Evolutionary conservation across 345 rosid genomes (phyloP), one percentile per base, ranked within the genome.

Genomic region (Boechera retrofracta): DNA sequence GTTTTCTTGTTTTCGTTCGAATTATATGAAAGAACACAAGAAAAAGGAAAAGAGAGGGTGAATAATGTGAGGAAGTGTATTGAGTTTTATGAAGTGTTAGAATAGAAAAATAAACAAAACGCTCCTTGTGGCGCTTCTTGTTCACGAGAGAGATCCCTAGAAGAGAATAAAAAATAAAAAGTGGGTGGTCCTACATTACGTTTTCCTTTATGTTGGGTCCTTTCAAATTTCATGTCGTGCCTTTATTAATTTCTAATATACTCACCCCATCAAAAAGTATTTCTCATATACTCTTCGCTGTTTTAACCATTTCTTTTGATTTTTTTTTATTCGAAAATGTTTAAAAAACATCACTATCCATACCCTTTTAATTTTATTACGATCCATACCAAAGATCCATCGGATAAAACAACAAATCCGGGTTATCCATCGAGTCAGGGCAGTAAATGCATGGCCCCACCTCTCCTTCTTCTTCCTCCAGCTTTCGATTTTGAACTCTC

Each of bases 91-190:
- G 29, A 53, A 55, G 16, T 5, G 42, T 21, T 39, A 4, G 64
- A 18, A 69, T 16, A 61, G 29, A 63, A 41, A 68, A 69, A 32
- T 52, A 12, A 41, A 76, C 33, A 55, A 63, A 77, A 64, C 76
- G 76, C 72, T 77, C 72, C 77, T 72, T 49, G 77, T 73, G 77
- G 70, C 70, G 77, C 70, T 73, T 63, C 53, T 62, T 41, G 8
- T 73, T 73, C 77, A 73, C 77, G 77, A 64, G 77, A 53, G 9
- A 2, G 36, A 38, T 12, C 7, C 24, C 28, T 3, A 21, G 11
- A n/a, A 53, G n/a, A 62, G 31, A 26, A 4, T 0, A 47, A 10
- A 38, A 7, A 62, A 15, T n/a, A 29, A 54, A 47, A 59, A 60
- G 29, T 12, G 61, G 76, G 42, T 61, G 76, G 51, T 61, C 61